These are phyloP conservation scores for Lecanicillium sp. DNA, from an alignment of 2,329 filamentous ascomycete species.

Conservation along the genomic window DNA sequence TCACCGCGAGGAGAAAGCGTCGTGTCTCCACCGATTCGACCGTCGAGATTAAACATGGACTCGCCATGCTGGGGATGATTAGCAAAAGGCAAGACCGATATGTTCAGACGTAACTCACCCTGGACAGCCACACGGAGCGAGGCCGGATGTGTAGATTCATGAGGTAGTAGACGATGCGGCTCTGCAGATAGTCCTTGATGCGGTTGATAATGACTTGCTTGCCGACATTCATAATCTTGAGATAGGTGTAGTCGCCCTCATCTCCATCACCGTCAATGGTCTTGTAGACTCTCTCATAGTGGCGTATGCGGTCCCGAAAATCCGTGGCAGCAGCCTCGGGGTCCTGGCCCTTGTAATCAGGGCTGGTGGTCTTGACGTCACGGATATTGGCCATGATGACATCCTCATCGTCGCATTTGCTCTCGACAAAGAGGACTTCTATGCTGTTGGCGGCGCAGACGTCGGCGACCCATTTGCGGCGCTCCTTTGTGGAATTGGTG, in stretches of 20 bases:
- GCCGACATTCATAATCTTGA: slow-evolving; percentile 95
- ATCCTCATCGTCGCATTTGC: slow-evolving; percentile 91
- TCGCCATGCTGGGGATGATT: slow-evolving; percentile 67
- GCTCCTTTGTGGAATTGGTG: slow-evolving; percentile 88
- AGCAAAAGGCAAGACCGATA: slow-evolving; percentile 3
- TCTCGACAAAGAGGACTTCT: slow-evolving; percentile 93
- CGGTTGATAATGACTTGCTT: slow-evolving; percentile 97
- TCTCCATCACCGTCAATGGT: slow-evolving; percentile 75
- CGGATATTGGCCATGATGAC: slow-evolving; percentile 97
- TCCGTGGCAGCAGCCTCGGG: slow-evolving; percentile 85
- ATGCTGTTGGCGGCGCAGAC: slow-evolving; percentile 67
- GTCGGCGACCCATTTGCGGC: slow-evolving; percentile 86
- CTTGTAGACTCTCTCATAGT: slow-evolving; percentile 96
- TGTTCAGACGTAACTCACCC: slow-evolving; percentile 47
- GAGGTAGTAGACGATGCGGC: slow-evolving; percentile 92
- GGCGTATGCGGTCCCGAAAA: slow-evolving; percentile 88
- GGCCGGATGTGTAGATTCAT: slow-evolving; percentile 98
- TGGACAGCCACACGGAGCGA: slow-evolving; percentile 90
- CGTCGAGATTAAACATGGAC: slow-evolving; percentile 82
- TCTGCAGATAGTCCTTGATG: slow-evolving; percentile 94
- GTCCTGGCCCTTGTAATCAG: slow-evolving; percentile 90
- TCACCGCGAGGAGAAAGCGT: slow-evolving; percentile 79
- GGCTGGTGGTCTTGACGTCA: slow-evolving; percentile 93
- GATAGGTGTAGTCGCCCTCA: slow-evolving; percentile 82
- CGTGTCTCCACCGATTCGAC: slow-evolving; percentile 89